Conservation (phyloP, 2,329 filamentous ascomycete species). For the Colletotrichum filicis region DNA sequence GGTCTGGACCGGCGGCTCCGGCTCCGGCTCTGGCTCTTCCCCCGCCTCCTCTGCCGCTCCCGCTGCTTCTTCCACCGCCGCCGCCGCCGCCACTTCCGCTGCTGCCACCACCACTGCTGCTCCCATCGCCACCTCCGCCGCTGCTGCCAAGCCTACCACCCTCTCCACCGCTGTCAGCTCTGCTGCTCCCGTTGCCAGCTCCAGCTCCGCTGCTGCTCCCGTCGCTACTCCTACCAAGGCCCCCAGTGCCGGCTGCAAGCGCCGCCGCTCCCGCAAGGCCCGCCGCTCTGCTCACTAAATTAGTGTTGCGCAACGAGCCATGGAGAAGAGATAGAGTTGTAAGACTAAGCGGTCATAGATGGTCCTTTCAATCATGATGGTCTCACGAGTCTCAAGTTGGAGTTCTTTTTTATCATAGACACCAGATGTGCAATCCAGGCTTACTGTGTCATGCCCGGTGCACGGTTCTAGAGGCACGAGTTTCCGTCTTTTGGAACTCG, state of each 20-base stretch:
- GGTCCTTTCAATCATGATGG: background rate
- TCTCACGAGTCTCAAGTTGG: background rate
- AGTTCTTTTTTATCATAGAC: constrained; percentile 23
- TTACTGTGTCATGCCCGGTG: constrained; percentile 26
- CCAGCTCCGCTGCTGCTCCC: constrained; percentile 17
- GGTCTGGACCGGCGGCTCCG: constrained; percentile 43
- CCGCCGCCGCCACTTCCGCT: background rate
- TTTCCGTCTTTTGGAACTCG: background rate
- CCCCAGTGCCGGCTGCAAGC: constrained; percentile 28
- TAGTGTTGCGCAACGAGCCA: background rate
- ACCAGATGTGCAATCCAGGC: constrained; percentile 30
- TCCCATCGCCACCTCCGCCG: constrained; percentile 1
- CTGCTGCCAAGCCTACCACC: constrained; percentile 21
- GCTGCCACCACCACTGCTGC: background rate
- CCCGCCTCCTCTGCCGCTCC: constrained; percentile 14
- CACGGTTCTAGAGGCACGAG: constrained; percentile 8
- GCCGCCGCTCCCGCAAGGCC: constrained; percentile 33
- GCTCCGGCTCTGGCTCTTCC: constrained; percentile 31
- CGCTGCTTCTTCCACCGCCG: constrained; percentile 7
- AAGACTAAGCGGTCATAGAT: background rate
- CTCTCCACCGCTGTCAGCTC: constrained; percentile 27
- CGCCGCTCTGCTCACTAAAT: constrained; percentile 34
- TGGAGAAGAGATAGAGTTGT: background rate
- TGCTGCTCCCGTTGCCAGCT: constrained; percentile 20
- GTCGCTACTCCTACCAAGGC: constrained; percentile 38